Percentiles rank a stretch among this genome's conserved stretches.
Evolutionary conservation across 2,329 filamentous ascomycete species (phyloP).

Genomic region (Aspergillus felis): DNA sequence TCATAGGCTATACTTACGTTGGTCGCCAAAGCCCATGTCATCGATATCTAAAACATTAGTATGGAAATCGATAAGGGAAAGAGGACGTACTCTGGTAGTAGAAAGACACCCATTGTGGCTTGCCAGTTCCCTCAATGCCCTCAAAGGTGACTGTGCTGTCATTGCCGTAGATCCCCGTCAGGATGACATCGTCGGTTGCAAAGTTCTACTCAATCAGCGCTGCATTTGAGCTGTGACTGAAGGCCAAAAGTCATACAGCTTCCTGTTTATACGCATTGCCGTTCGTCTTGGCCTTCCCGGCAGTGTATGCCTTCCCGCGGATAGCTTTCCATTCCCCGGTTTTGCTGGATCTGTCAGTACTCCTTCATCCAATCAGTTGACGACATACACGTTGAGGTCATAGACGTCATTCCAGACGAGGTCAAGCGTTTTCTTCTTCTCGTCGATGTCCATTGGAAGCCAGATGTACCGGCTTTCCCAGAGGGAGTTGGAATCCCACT

Average conservation of each 20-base stretch:
- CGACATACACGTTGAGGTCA: slow-evolving; percentile 46
- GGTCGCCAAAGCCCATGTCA: slow-evolving; percentile 24
- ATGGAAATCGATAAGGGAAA: neutral
- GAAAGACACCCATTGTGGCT: slow-evolving; percentile 56
- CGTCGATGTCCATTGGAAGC: slow-evolving; percentile 52
- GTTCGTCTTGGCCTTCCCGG: slow-evolving; percentile 42
- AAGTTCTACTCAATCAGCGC: slow-evolving; percentile 36
- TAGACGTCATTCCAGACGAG: slow-evolving; percentile 56
- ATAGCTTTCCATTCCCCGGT: slow-evolving; percentile 48
- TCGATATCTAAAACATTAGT: slow-evolving; percentile 15
- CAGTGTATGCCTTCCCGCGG: slow-evolving; percentile 47
- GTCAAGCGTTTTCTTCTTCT: slow-evolving; percentile 48
- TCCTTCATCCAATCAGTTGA: neutral
- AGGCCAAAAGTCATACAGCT: slow-evolving; percentile 28
- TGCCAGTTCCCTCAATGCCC: slow-evolving; percentile 47
- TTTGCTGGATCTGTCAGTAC: slow-evolving; percentile 20
- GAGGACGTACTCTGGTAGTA: slow-evolving; percentile 47
- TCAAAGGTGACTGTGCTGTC: slow-evolving; percentile 53
- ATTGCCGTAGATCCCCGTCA: slow-evolving; percentile 53
- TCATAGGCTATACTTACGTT: slow-evolving; percentile 10
- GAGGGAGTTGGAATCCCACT: slow-evolving; percentile 54
- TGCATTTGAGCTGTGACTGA: neutral
- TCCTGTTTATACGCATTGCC: slow-evolving; percentile 54
- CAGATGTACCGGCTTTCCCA: slow-evolving; percentile 58
- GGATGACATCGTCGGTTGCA: slow-evolving; percentile 45